Evolutionary conservation across 495 filamentous ascomycete genomes (phyloP).

Genomic region (Cudoniella acicularis): DNA sequence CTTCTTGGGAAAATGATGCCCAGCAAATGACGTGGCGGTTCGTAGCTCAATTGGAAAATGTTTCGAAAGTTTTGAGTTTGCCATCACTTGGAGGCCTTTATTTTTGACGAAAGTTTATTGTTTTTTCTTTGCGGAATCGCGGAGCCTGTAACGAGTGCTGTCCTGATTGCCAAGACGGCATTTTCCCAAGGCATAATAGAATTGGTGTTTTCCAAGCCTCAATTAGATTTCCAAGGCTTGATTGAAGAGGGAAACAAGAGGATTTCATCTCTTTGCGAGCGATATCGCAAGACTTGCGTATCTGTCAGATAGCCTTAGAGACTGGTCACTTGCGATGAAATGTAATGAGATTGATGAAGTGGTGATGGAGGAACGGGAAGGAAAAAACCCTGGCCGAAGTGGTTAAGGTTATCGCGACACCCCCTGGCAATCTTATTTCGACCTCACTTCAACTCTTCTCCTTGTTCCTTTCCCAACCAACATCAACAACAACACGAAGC

Average conservation of each 20-base stretch:
- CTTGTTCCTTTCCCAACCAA: too few relatives aligned
- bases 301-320: too few relatives aligned
- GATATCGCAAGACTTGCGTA: too few relatives aligned
- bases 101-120: background rate
- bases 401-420: too few relatives aligned
- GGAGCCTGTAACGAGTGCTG: background rate
- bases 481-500: too few relatives aligned
- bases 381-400: too few relatives aligned
- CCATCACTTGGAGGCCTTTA: background rate
- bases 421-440: background rate
- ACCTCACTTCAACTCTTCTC: too few relatives aligned
- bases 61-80: background rate
- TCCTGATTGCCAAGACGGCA: background rate
- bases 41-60: background rate
- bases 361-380: background rate
- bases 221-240: background rate
- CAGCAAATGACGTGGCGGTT: background rate
- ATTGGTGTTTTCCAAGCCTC: background rate
- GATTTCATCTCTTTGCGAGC: background rate
- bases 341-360: too few relatives aligned
- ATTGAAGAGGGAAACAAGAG: background rate
- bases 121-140: background rate
- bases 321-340: too few relatives aligned
- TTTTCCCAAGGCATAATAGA: background rate
- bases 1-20: background rate